Evolutionary conservation across 208 protist species (phyloP), one percentile per base, ranked within the genome.

Genomic region (Trypanosoma lewisi): DNA sequence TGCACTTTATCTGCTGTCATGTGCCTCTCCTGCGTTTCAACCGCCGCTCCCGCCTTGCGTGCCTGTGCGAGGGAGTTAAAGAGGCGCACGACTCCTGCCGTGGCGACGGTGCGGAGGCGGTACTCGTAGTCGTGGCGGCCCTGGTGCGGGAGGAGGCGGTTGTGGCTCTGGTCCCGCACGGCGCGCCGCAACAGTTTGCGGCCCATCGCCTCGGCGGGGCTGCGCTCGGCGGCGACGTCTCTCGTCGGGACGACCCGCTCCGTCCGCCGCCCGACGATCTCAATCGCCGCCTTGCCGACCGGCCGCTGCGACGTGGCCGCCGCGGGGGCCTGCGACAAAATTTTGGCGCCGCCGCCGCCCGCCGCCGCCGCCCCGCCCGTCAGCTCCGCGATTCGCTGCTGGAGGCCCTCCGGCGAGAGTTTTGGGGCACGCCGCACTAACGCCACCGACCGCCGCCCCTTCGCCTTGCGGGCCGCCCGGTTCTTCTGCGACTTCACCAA

Each of bases 101-200:
- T 96, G 1, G 89, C 87, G 17, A 93, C 72, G 4, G 71, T 73
- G 37, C 89, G 89, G 4, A 96, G 82, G 19, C 84, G 80, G 56
- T 92, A 93, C 63, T 96, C 89, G 66, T 96, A 96, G 69, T 96
- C 89, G 60, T 93, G 89, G 1, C 85, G 73, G 37, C 74, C 77
- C 51, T 94, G 89, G 51, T 85, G 76, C 0, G 82, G 80, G 16
- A 96, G 53, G 14, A 91, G 63, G 8, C 79, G 77, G n/a, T 88
- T 89, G 74, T 96, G 73, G 42, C 77, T 84, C 53, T 93, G 89
- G 41, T 76, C 82, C 61, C 82, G 82, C 21, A 95, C 77, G 0
- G 89, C 89, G 54, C 83, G 81, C 59, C 83, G 76, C 39, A 95
- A 70, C 21, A 92, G 79, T 49, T 78, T 75, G 1, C 92, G 75